Percentiles rank a stretch among this genome's conserved stretches.
phyloP scores from a whole-genome alignment of 2,329 filamentous ascomycete species.

The Monilinia laxa region DNA sequence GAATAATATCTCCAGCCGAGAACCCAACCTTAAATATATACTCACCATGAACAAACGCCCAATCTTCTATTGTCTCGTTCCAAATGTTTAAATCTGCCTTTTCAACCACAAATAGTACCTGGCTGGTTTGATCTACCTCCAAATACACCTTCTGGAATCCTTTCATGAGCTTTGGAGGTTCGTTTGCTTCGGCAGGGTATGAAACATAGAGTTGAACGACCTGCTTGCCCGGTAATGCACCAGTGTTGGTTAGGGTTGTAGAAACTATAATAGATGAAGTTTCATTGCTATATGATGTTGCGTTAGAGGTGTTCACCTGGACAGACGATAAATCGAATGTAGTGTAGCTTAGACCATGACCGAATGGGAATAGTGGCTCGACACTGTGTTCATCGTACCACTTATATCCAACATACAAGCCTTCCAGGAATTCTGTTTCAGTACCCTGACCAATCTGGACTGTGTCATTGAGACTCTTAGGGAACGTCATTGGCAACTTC shows the following conservation, averaged over 20 bases:
- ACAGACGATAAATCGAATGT: not conserved
- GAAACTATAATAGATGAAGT: not conserved
- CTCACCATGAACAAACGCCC: not conserved
- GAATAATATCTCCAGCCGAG: not conserved
- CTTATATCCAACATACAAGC: not conserved
- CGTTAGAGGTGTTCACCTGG: not conserved
- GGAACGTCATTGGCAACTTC: not conserved
- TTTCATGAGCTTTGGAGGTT: not conserved
- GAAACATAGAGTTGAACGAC: not conserved
- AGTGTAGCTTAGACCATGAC: not conserved
- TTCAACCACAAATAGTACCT: not conserved
- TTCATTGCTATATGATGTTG: not conserved
- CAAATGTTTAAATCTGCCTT: not conserved
- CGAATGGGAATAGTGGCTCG: not conserved
- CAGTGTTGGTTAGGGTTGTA: not conserved
- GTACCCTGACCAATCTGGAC: not conserved
- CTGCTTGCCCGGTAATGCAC: not conserved
- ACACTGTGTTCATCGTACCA: not conserved
- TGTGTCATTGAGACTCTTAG: not conserved
- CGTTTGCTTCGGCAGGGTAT: not conserved
- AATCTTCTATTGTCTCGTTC: not conserved
- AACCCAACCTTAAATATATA: not conserved
- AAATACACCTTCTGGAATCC: not conserved
- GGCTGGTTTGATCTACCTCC: not conserved
- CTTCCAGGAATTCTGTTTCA: not conserved